These are phyloP conservation scores for Populus hybrid DNA, from an alignment of 441 rosid species.

Conservation along the genomic window DNA sequence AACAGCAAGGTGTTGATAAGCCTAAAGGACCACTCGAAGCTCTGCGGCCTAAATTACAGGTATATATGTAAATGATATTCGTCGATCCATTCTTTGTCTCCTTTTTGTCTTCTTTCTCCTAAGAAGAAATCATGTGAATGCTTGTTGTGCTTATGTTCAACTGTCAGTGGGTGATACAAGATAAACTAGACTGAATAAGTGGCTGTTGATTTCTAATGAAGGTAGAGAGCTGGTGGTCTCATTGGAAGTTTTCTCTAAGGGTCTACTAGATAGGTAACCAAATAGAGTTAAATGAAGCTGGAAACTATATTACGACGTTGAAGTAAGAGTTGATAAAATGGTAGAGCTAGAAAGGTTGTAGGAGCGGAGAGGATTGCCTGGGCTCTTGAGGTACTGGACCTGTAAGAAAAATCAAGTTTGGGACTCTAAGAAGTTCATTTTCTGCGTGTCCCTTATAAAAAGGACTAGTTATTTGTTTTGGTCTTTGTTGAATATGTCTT, in stretches of 20 bases:
- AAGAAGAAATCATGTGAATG: background rate
- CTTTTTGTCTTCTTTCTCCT: background rate
- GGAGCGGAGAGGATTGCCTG: background rate
- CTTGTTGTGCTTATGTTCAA: background rate
- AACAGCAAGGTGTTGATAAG: slow-evolving; percentile 97
- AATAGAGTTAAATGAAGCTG: too few species aligned
- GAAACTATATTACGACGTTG: too few species aligned
- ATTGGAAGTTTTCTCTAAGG: background rate
- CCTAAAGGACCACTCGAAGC: slow-evolving; percentile 99
- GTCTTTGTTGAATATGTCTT: background rate
- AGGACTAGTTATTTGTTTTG: background rate
- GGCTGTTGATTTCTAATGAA: background rate
- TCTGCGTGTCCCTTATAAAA: background rate
- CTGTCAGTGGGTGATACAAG: background rate
- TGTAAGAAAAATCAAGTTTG: background rate
- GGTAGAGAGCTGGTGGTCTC: background rate
- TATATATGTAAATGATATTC: slow-evolving; percentile 21
- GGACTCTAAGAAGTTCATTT: background rate
- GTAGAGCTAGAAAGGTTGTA: too few species aligned
- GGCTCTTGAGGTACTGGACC: background rate
- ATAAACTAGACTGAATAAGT: background rate
- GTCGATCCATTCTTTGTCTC: background rate
- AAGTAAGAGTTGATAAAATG: too few species aligned
- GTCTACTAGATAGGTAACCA: background rate
- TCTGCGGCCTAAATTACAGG: slow-evolving; percentile 98